These are phyloP conservation scores for Echium plantagineum DNA, from an alignment of 257 asterid species.

Conservation along the genomic window DNA sequence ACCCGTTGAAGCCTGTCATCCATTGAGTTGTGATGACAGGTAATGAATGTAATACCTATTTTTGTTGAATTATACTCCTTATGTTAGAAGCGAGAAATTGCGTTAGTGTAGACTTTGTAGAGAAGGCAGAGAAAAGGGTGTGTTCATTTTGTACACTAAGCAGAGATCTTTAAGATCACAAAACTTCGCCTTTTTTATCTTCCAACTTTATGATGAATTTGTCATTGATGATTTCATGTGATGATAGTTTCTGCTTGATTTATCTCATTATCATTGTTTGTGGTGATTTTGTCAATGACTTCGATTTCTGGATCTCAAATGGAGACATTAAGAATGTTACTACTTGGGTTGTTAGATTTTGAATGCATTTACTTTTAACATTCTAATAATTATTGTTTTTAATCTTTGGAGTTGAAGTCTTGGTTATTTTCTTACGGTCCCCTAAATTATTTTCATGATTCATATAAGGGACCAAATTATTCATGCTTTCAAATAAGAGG, in stretches of 20 bases:
- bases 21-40: conserved; percentile 32
- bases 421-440: too few species aligned
- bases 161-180: neutral
- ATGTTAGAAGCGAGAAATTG: neutral
- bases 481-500: too few species aligned
- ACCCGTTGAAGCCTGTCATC: conserved; percentile 86
- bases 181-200: neutral
- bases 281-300: neutral
- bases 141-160: neutral
- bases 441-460: too few species aligned
- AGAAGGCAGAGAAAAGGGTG: neutral
- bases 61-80: neutral
- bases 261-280: neutral
- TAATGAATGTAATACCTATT: conserved; percentile 1
- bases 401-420: too few species aligned
- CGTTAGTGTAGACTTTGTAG: neutral
- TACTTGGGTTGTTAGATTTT: too few species aligned
- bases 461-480: too few species aligned
- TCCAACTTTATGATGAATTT: too few species aligned
- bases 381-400: too few species aligned
- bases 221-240: neutral
- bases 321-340: too few species aligned
- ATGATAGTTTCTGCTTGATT: neutral
- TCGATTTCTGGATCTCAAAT: too few species aligned
- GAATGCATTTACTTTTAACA: too few species aligned